Evolutionary conservation across 345 rosid species (phyloP).

Genomic region (Brassica juncea): DNA sequence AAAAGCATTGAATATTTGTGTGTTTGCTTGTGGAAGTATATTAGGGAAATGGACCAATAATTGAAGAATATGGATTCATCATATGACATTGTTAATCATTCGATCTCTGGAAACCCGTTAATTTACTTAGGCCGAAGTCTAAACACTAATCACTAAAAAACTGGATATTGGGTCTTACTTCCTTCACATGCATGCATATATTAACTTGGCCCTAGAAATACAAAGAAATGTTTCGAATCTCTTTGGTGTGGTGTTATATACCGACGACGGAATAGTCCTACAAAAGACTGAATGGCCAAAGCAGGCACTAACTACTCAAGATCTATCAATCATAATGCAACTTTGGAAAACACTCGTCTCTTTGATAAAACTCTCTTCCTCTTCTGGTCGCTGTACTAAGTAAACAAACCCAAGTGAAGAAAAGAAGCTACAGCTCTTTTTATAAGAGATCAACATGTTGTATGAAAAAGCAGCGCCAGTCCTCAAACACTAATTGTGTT

Average conservation of each 20-base stretch:
- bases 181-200: not conserved
- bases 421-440: not conserved
- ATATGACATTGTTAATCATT: not conserved
- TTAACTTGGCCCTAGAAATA: not conserved
- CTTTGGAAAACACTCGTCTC: not conserved
- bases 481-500: conserved; percentile 49
- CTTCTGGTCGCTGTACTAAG: not conserved
- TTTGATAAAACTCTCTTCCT: conserved; percentile 9
- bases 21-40: not conserved
- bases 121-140: not conserved
- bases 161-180: not conserved
- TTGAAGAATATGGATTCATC: not conserved
- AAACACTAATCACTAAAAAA: not conserved
- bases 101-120: not conserved
- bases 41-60: not conserved
- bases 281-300: not conserved
- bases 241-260: not conserved
- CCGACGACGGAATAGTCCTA: not conserved
- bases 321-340: not conserved
- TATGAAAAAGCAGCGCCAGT: not conserved
- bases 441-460: not conserved
- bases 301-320: not conserved
- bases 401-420: not conserved
- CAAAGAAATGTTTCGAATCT: too few species aligned
- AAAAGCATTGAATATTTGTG: not conserved